phyloP scores from a whole-genome alignment of 2,329 filamentous ascomycete species.

The Ophiostoma sp. region DNA sequence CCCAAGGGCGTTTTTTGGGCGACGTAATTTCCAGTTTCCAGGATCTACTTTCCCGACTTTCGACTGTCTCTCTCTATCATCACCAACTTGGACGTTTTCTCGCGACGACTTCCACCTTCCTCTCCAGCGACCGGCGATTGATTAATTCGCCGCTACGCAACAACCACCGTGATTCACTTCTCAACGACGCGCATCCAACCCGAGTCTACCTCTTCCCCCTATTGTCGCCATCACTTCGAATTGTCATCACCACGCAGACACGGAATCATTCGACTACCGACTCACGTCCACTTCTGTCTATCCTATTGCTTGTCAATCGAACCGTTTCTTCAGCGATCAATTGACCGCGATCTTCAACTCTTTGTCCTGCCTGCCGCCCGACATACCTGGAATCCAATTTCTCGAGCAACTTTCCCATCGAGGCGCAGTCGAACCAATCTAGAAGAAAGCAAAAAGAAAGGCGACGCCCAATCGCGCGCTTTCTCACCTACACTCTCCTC shows the following conservation, averaged over 20 bases:
- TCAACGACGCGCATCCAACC: not conserved
- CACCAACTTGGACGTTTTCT: not conserved
- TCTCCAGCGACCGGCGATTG: not conserved
- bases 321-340: not conserved
- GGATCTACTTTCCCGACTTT: not conserved
- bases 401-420: not conserved
- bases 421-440: not conserved
- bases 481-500: not conserved
- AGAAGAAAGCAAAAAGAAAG: not conserved
- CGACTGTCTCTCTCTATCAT: not conserved
- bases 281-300: not conserved
- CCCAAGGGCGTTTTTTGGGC: constrained; percentile 3
- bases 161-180: not conserved
- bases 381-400: not conserved
- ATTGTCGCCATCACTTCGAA: not conserved
- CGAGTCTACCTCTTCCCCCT: not conserved
- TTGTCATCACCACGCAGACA: not conserved
- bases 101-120: not conserved
- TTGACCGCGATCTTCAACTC: not conserved
- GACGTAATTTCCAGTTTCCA: not conserved
- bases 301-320: not conserved
- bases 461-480: not conserved
- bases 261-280: not conserved
- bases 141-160: not conserved
- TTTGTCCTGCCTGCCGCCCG: not conserved